Evolutionary conservation across 2,329 filamentous ascomycete species (phyloP).

Genomic region (Canariomyces notabilis): DNA sequence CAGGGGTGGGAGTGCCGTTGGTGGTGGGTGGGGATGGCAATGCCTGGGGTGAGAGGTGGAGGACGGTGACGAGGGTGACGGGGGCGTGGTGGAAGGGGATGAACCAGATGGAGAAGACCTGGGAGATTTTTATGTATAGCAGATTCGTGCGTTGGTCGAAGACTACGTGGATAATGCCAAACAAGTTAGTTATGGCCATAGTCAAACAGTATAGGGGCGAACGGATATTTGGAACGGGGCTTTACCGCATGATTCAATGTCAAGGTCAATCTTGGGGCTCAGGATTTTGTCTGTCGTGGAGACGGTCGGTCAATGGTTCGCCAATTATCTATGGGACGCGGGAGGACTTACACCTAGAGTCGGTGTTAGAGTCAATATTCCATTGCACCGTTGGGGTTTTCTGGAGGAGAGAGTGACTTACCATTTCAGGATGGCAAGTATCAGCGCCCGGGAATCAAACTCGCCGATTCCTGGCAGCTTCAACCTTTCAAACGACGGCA

Average conservation of each 20-base stretch:
- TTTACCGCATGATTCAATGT: constrained; percentile 55
- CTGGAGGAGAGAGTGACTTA: too few species aligned
- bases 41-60: constrained; percentile 48
- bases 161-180: constrained; percentile 38
- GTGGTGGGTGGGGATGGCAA: background rate
- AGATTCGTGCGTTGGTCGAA: constrained; percentile 60
- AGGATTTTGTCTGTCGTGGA: constrained; percentile 62
- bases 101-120: constrained; percentile 73
- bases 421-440: constrained; percentile 71
- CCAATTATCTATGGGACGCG: background rate
- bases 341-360: constrained; percentile 10
- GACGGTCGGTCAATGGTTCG: background rate
- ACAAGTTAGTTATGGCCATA: background rate
- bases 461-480: constrained; percentile 37
- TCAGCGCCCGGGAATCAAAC: constrained; percentile 59
- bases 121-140: constrained; percentile 70
- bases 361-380: too few species aligned
- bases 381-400: too few species aligned
- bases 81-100: constrained; percentile 68
- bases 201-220: background rate
- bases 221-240: constrained; percentile 17
- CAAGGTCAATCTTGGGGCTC: constrained; percentile 65
- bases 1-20: constrained; percentile 23
- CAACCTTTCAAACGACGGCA: constrained; percentile 47
- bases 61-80: constrained; percentile 63